Base-by-base conservation (phyloP, 1,284 basidiomycete species). In the Ganoderma resinaceum region DNA sequence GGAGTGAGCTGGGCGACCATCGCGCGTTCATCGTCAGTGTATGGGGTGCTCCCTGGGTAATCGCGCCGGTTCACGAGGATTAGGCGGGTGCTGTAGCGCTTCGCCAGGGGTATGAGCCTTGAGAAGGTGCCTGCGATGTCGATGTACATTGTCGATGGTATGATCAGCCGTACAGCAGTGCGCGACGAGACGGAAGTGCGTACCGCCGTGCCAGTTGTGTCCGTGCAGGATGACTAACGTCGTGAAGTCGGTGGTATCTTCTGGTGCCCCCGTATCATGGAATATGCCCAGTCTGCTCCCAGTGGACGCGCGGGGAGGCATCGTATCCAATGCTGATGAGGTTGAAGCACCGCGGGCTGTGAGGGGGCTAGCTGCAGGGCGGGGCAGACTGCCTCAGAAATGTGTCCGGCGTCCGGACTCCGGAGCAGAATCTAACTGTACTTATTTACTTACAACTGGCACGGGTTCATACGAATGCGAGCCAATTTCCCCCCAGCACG, bases 61-160 rank as follows among this genome's bases (percentile, higher is more conserved):
- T 62, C 69, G 12, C 66, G 59, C 3, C 69, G 61, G 31, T 70
- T 70, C 37, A 70, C 37, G 37, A 61, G 16, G 23, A 70, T 61
- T 9, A 70, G 46, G 3, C 69, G 69, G 43, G 58, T 49, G 12
- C 64, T 63, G 4, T 59, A 29, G 3, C 23, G 3, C 2, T 37
- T 12, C 2, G 71, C 64, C 0, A 70, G 61, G 7, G 68, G 68
- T 0, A 65, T 14, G 69, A 73, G 11, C 72, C 66, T 72, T 7
- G 61, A 5, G 64, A 79, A 79, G 12, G 74, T 75, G 12, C 70
- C 78, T 79, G n/a, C 9, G 26, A 29, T 26, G 12, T 18, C 3
- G 38, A 9, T 26, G 26, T 46, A n/a, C 7, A 14, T 2, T 40
- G 23, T 29, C 6, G 38, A 29, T 35, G n/a, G n/a, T 1, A 37